Evolutionary conservation across 2,329 filamentous ascomycete species (phyloP).

Genomic region (Xylariaceae sp.): DNA sequence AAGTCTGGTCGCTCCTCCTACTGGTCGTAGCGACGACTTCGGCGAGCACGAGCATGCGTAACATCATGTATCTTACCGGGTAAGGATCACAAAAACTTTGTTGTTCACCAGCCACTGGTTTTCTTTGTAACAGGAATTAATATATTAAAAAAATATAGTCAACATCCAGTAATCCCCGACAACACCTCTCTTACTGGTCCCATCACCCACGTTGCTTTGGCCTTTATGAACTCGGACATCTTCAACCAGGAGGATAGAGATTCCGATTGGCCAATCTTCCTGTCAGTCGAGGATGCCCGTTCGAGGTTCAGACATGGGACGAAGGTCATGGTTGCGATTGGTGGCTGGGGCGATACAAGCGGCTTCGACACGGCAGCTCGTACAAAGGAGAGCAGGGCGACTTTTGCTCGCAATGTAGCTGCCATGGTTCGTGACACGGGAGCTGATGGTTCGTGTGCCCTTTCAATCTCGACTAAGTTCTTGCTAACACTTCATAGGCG

Average conservation of each 20-base stretch:
- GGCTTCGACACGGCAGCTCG: constrained; percentile 50
- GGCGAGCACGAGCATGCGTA: constrained; percentile 20
- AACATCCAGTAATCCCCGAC: constrained; percentile 28
- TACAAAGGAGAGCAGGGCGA: constrained; percentile 40
- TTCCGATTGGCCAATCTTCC: constrained; percentile 46
- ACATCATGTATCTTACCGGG: constrained; percentile 33
- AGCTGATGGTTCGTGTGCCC: constrained; percentile 50
- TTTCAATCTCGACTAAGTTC: constrained; percentile 33
- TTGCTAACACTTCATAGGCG: constrained; percentile 16
- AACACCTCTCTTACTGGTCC: constrained; percentile 33
- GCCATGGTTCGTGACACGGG: constrained; percentile 47
- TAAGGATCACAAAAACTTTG: constrained; percentile 6
- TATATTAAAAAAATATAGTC: too few relatives aligned
- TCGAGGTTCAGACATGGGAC: constrained; percentile 46
- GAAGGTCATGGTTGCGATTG: constrained; percentile 59
- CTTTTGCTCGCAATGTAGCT: constrained; percentile 54
- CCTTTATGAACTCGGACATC: constrained; percentile 45
- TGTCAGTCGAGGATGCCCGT: constrained; percentile 45
- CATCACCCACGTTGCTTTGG: constrained; percentile 51
- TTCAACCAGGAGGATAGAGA: constrained; percentile 42
- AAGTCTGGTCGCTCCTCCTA: constrained; percentile 12
- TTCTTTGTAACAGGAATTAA: too few relatives aligned
- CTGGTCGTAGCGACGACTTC: constrained; percentile 14
- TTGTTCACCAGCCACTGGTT: background rate
- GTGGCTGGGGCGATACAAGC: constrained; percentile 58